Base-by-base conservation (phyloP, 352 stramenopile genomes). In the Pythium phragmiticola region DNA sequence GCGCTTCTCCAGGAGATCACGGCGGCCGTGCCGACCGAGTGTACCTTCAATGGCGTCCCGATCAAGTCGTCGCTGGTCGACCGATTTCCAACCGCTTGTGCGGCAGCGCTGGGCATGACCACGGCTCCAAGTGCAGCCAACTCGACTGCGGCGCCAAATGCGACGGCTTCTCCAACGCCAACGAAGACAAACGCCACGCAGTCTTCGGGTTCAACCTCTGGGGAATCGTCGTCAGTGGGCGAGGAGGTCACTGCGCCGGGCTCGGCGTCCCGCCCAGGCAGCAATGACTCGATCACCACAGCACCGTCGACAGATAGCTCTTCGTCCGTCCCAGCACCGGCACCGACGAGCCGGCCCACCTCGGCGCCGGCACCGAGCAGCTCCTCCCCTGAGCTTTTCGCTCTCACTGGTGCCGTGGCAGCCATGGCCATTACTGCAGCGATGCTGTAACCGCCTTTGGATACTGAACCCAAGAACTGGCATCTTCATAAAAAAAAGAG, bases 1-100 rank as follows among this genome's bases (percentile, higher is more conserved):
- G 49, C 37, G 17, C 36, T 72, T 21, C 39, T 75, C n/a, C 13
- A 50, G 1, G 51, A 57, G 16, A 42, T 77, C 57, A 48, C 14
- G 2, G 43, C 36, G 1, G 58, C 58, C 26, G 41, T 65, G 11
- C 36, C 48, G 23, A 58, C 48, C 8, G 58, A 65, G n/a, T 65
- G 58, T 30, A 16, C 34, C 9, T 43, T 65, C 58, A 39, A 17
- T 33, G 48, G 39, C 19, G 39, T 53, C 13, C 16, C n/a, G 16
- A 26, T 63, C 34, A 63, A 57, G 46, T 34, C 57, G 33, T 50
- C 46, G 9, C 19, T 63, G 19, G 13, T 63, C 1, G 57, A 63
- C 36, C 41, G 41, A 36, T 63, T 63, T 26, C n/a, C n/a, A 6
- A 4, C 16, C 2, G 57, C 37, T 3, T 63, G 57, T 47, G 33